These are phyloP conservation scores for Macadamia integrifolia DNA, from an alignment of 164 flowering plant genomes.

Conservation along the genomic window DNA sequence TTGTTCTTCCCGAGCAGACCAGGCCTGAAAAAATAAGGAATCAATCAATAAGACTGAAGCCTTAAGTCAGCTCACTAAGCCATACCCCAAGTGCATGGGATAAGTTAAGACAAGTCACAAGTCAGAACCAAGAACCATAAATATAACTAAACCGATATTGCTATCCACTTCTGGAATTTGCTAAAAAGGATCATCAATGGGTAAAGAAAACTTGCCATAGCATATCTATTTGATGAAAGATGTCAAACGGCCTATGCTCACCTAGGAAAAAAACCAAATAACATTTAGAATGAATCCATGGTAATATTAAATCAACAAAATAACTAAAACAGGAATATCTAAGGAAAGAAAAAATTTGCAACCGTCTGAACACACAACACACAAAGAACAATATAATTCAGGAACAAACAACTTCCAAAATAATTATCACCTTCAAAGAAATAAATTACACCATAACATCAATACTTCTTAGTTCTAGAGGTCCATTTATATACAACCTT, in stretches of 20 bases:
- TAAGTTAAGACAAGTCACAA: too few species aligned
- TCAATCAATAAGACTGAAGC: constrained; percentile 5
- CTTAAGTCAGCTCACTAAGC: too few species aligned
- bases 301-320: background rate
- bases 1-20: constrained; percentile 82
- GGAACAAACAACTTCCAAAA: background rate
- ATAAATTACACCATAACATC: background rate
- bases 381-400: background rate
- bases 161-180: too few species aligned
- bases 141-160: too few species aligned
- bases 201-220: constrained; percentile 59
- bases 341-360: background rate
- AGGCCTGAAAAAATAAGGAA: constrained; percentile 49
- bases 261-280: constrained; percentile 48
- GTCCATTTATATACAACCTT: constrained; percentile 52
- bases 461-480: constrained; percentile 1
- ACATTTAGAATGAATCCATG: constrained; percentile 21
- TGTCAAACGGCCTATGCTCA: constrained; percentile 91
- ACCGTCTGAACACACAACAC: background rate
- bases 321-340: background rate
- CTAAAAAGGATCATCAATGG: background rate
- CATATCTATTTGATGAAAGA: constrained; percentile 90
- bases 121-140: too few species aligned
- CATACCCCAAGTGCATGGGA: too few species aligned
- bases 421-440: too few species aligned